A percentile compares a stretch with the other conserved stretches of the same genome.
Conservation (phyloP, 768 basidiomycete species). For the Sporobolomyces roseus region DNA sequence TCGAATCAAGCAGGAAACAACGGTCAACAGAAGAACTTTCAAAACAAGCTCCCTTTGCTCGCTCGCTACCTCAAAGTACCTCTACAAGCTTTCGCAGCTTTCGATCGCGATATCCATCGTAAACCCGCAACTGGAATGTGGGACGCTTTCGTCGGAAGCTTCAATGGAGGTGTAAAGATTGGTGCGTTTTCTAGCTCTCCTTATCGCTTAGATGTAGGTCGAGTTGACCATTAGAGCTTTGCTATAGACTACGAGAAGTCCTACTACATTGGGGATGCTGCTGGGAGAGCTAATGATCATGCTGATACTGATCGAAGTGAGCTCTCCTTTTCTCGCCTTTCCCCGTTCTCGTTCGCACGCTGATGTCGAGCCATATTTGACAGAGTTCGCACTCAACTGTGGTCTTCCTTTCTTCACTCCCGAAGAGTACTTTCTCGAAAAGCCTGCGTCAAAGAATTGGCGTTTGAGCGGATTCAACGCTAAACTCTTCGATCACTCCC, state of each 20-base stretch:
- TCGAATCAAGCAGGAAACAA: slow-evolving; percentile 83
- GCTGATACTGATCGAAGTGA: slow-evolving; percentile 39
- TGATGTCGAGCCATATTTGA: too few species aligned
- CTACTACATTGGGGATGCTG: slow-evolving; percentile 53
- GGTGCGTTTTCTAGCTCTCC: slow-evolving; percentile 52
- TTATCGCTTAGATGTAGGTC: too few species aligned
- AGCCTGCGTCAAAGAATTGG: slow-evolving; percentile 9
- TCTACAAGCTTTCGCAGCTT: slow-evolving; percentile 50
- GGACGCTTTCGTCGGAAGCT: slow-evolving; percentile 42
- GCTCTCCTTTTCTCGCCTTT: neutral
- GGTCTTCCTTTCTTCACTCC: slow-evolving; percentile 43
- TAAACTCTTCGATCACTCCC: slow-evolving; percentile 16
- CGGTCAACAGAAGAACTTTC: slow-evolving; percentile 56
- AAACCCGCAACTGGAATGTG: slow-evolving; percentile 53
- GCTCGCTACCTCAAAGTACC: slow-evolving; percentile 43
- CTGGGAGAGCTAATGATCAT: slow-evolving; percentile 45
- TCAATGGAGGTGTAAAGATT: slow-evolving; percentile 59
- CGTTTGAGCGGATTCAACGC: slow-evolving; percentile 24
- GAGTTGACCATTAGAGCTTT: too few species aligned
- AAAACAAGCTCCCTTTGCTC: slow-evolving; percentile 33
- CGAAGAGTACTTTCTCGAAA: slow-evolving; percentile 44
- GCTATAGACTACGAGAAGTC: slow-evolving; percentile 46
- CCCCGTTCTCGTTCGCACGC: neutral
- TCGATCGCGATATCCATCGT: slow-evolving; percentile 48
- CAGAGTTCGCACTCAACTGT: slow-evolving; percentile 39